Evolutionary conservation across 2,329 filamentous ascomycete species (phyloP), one percentile per base, ranked within the genome.

Genomic region (Ascochyta pisi): DNA sequence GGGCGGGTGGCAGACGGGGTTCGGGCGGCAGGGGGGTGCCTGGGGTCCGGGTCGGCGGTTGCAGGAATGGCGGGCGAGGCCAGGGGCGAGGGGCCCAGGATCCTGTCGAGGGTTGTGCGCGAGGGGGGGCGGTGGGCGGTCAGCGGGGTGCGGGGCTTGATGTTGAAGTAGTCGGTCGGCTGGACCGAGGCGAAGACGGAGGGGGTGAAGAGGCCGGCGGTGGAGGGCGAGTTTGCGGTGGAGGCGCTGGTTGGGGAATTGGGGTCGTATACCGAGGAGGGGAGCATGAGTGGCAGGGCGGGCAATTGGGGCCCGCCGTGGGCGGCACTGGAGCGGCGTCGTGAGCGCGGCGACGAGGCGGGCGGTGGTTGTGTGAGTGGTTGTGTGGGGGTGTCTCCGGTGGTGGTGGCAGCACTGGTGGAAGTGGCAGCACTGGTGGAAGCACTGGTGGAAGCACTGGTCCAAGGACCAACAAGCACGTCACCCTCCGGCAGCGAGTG

Each of bases 321-420:
- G 79, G 73, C 70, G 40, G 73, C 68, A 65, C 78, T 81, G 53
- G 75, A 77, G 62, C 77, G 74, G 47, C 78, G 74, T 57, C 69
- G 45, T 58, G 60, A 29, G 39, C 55, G 27, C 5, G 56, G 60
- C 3, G 41, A 63, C 69, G 67, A 62, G 69, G 42, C 23, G 16
- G 42, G 16, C 19, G 50, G 46, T 68, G 50, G 9, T 29, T 15
- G 34, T 37, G 34, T 9, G 6, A 16, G 35, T 19, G 35, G 35
- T 22, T 15, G 35, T 38, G 35, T 38, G 35, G 35, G 35, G 35
- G 24, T n/a, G 24, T 35, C 22, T 3, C n/a, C 8, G 19, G 13
- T 13, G 29, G 13, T 24, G 16, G 23, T 38, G 15, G 23, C 4
- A 6, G 15, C 10, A 33, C 29, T 33, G 7, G 29, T 10, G 6